Evolutionary conservation across 805 yeast genomes (phyloP), one percentile per base, ranked within the genome.

Genomic region (Kodamaea lidongshanica): DNA sequence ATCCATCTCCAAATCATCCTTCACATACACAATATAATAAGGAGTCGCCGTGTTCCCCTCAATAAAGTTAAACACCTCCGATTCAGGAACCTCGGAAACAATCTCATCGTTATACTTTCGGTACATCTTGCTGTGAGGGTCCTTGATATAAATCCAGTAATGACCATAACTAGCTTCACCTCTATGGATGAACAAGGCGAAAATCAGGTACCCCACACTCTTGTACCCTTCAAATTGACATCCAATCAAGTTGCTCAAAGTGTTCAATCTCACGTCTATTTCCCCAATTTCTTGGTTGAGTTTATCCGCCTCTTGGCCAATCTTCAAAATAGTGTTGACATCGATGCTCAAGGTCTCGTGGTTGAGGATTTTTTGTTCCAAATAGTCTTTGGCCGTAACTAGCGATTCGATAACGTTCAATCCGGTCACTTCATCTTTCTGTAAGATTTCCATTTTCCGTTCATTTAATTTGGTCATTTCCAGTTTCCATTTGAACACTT

Each of bases 81-180:
- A 52, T 1, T 66, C 60, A 0, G 74, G 60, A 1, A 82, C 96
- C 40, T 80, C 94, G 3, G 86, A 75, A n/a, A 92, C 94, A n/a
- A 70, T 68, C 46, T 92, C 97, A 59, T 92, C 98, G 49, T 92
- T 92, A 55, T 92, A 92, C 61, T 86, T 88, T 38, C 96, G 67
- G 73, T 77, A 92, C 12, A 82, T 59, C 16, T 72, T 69, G 12
- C 68, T 65, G 39, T 69, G 69, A 3, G 77, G 73, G 54, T 92
- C 97, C 36, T 73, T 75, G 39, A 92, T 88, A 51, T 89, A 92
- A 11, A 89, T 74, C 96, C 97, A 92, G 55, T 92, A 92, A 56
- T 92, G 98, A 2, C 98, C 98, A 49, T 84, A 89, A 30, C 86
- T 78, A 1, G 96, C 97, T 46, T 87, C 94, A 5, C 98, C 98